A percentile compares a stretch with the other conserved stretches of the same genome.
Conservation (phyloP, 805 yeast genomes). For the Cyberlindnera japonica region DNA sequence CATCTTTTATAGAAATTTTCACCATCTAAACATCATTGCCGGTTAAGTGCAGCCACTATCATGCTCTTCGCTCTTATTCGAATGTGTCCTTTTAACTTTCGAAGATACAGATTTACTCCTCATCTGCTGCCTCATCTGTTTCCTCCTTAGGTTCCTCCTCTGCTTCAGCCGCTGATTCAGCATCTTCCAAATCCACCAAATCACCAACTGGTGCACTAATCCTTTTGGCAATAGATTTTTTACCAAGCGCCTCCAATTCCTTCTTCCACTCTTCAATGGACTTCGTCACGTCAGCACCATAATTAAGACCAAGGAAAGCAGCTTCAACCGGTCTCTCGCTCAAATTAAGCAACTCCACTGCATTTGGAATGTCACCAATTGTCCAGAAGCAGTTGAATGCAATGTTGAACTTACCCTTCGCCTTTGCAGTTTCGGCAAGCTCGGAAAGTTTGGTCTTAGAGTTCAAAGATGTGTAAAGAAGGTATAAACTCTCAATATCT, state of each 20-base stretch:
- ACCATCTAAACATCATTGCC: too few species aligned
- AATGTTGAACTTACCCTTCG: constrained; percentile 77
- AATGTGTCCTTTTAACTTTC: not conserved
- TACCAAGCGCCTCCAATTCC: constrained; percentile 46
- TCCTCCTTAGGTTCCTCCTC: constrained; percentile 6
- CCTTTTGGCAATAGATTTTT: constrained; percentile 58
- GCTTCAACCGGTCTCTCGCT: constrained; percentile 82
- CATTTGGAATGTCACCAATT: constrained; percentile 62
- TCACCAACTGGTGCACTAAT: constrained; percentile 42
- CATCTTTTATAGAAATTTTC: constrained; percentile 4
- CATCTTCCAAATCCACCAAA: constrained; percentile 40
- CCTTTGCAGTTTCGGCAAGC: constrained; percentile 65
- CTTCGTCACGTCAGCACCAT: constrained; percentile 43
- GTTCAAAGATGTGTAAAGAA: constrained; percentile 79
- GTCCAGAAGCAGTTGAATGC: constrained; percentile 93
- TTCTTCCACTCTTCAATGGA: constrained; percentile 67
- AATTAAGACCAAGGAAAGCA: constrained; percentile 71
- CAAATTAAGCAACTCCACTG: constrained; percentile 60
- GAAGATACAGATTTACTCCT: too few species aligned
- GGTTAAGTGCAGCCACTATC: too few species aligned
- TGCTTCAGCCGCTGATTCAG: constrained; percentile 16
- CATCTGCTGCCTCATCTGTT: constrained; percentile 4
- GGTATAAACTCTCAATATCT: constrained; percentile 77
- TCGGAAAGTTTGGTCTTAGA: constrained; percentile 54
- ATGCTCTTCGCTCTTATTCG: too few species aligned